These are phyloP conservation scores for Colletotrichum cereale DNA, from an alignment of 2,329 filamentous ascomycete species.

Conservation along the genomic window DNA sequence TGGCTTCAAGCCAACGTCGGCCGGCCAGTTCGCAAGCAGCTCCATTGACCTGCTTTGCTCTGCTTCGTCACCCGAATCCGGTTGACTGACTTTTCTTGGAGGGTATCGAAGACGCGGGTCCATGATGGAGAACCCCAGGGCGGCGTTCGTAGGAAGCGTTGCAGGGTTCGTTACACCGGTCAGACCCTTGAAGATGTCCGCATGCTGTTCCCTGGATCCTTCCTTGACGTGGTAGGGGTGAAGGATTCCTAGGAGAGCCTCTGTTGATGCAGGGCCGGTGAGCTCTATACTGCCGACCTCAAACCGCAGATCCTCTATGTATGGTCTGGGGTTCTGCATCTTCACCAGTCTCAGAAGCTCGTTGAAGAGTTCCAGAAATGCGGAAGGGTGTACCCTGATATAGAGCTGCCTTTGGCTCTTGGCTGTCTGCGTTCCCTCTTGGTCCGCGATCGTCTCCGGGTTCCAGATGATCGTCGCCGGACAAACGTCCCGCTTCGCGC, in stretches of 20 bases:
- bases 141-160: conserved; percentile 75
- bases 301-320: conserved; percentile 77
- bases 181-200: conserved; percentile 64
- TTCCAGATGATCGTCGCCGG: conserved; percentile 84
- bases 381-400: conserved; percentile 85
- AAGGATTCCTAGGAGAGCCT: conserved; percentile 79
- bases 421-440: conserved; percentile 39
- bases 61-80: conserved; percentile 52
- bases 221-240: conserved; percentile 59
- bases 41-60: conserved; percentile 63
- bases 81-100: conserved; percentile 66
- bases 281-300: conserved; percentile 73
- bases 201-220: conserved; percentile 55
- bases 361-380: conserved; percentile 77
- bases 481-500: conserved; percentile 70
- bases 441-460: conserved; percentile 51
- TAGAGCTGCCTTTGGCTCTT: conserved; percentile 64
- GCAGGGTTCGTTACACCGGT: conserved; percentile 75
- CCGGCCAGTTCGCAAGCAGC: conserved; percentile 75
- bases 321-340: conserved; percentile 71
- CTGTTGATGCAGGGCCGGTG: conserved; percentile 79
- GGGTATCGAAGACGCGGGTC: conserved; percentile 88
- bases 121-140: conserved; percentile 79
- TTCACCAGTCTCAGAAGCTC: conserved; percentile 70
- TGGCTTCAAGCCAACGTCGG: conserved; percentile 63